Base-by-base conservation (phyloP, 2,329 filamentous ascomycete species). In the Arthrinium phaeospermum region DNA sequence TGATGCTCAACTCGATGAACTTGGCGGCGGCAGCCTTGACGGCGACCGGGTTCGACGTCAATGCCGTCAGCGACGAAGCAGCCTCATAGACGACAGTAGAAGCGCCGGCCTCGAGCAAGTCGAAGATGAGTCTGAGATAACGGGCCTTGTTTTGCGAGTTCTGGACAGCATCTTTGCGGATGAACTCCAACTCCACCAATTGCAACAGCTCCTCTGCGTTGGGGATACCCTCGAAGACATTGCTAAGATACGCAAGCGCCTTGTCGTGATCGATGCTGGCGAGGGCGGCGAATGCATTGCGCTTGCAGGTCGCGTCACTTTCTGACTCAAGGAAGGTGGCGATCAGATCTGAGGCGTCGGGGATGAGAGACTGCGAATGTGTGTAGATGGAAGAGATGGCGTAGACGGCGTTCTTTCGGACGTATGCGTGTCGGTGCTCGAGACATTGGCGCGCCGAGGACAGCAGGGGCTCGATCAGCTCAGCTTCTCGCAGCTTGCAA, bases 61-160 rank as follows among this genome's bases (percentile, higher is more conserved):
- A 89, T 1, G 95, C 92, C 8, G 96, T 98, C 72, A 99, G 88
- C 16, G 96, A 98, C 0, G 96, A 98, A 6, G 96, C 96, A 73
- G 96, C 96, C 85, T 99, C 96, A 81, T 99, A 99, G 41, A 98
- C 93, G 61, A 99, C 96, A 2, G 96, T 99, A 34, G 95, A 97
- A 69, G 96, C 93, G 73, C 92, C 92, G 45, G 96, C 96, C 83
- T 99, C 96, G 71, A 99, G 88, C 24, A 99, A 89, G 82, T 99
- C 96, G 80, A 99, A 98, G 78, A 99, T 99, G 75, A 99, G 88
- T 74, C 96, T 90, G 75, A 99, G 85, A 83, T 99, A 99, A 76
- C 93, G 91, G 70, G 95, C 94, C 91, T 98, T 99, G 85, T 98
- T 98, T 80, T 96, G 93, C 3, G 94, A 88, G 82, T 98, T 98